Evolutionary conservation across 768 basidiomycete species (phyloP), one percentile per base, ranked within the genome.

Genomic region (Lentinus brumalis): DNA sequence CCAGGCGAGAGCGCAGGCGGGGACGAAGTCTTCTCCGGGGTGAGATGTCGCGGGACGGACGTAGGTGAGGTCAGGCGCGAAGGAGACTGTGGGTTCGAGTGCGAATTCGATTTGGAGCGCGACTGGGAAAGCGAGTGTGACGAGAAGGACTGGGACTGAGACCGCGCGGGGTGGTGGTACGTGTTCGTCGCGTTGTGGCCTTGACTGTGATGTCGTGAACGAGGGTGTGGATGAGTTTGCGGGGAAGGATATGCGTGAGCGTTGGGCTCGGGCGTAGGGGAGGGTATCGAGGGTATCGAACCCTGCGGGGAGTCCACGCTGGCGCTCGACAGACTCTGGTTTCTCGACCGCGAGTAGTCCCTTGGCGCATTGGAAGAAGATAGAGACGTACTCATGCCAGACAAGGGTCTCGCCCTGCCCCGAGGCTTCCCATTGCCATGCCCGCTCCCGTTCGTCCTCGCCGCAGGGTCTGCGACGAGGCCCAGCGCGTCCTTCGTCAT

Each of bases 241-340:
- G 50, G n/a, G 26, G 55, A 61, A 21, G 54, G 65, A 3, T 65
- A 57, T 40, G 46, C 35, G 15, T 56, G 79, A 5, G 77, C 76
- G 53, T 82, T 83, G 18, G 86, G 81, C 49, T 86, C 81, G 16
- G 82, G 70, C 8, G 86, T 79, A 18, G 88, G 86, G 0, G 91
- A 92, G 0, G 91, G 86, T 29, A 94, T 92, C 15, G 90, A 89
- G 1, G 89, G 90, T 39, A 92, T 89, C 0, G 92, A 94, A 16
- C 86, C 87, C 50, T 83, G 88, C 1, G 87, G 87, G 18, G 92
- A 92, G 62, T 85, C 83, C 16, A 84, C 76, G 69, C 85, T 83
- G 12, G 84, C 76, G 70, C 88, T 89, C 4, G 91, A 91, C 9
- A 90, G 88, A 21, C 81, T 78, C 66, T 83, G 83, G 62, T 53